Evolutionary conservation across 164 flowering plant genomes (phyloP).

Genomic region (Annona cherimola): DNA sequence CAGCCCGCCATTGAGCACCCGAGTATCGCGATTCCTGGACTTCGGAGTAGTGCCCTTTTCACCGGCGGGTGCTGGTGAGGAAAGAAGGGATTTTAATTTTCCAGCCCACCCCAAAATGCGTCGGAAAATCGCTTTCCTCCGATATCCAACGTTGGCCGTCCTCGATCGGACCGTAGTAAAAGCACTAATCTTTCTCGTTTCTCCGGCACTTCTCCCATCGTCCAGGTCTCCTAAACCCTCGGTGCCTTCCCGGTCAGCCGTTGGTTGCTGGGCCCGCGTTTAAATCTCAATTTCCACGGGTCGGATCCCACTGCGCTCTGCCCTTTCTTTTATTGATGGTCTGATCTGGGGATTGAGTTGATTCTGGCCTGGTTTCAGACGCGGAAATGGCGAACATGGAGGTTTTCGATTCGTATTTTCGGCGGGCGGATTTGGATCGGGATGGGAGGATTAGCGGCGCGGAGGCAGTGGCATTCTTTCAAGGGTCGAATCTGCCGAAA

Average conservation of each 20-base stretch:
- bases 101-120: not conserved
- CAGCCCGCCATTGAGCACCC: not conserved
- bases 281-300: not conserved
- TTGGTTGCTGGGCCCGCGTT: constrained; percentile 1
- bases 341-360: constrained; percentile 15
- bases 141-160: not conserved
- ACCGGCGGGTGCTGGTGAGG: not conserved
- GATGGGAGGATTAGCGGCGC: constrained; percentile 93
- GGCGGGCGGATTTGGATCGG: constrained; percentile 86
- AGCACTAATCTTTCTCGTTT: constrained; percentile 4
- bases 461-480: constrained; percentile 85
- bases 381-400: constrained; percentile 40
- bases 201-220: constrained; percentile 5
- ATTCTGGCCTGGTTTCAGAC: not conserved
- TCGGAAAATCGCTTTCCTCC: not conserved
- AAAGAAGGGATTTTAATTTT: not conserved
- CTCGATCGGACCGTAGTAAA: not conserved
- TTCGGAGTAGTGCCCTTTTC: not conserved
- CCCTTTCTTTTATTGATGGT: not conserved
- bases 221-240: constrained; percentile 12
- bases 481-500: constrained; percentile 76
- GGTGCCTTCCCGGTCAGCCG: not conserved
- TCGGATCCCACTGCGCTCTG: not conserved
- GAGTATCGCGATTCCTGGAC: not conserved
- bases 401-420: constrained; percentile 78